phyloP scores from a whole-genome alignment of 495 filamentous ascomycete genomes.

The Corynascus novoguineensis region DNA sequence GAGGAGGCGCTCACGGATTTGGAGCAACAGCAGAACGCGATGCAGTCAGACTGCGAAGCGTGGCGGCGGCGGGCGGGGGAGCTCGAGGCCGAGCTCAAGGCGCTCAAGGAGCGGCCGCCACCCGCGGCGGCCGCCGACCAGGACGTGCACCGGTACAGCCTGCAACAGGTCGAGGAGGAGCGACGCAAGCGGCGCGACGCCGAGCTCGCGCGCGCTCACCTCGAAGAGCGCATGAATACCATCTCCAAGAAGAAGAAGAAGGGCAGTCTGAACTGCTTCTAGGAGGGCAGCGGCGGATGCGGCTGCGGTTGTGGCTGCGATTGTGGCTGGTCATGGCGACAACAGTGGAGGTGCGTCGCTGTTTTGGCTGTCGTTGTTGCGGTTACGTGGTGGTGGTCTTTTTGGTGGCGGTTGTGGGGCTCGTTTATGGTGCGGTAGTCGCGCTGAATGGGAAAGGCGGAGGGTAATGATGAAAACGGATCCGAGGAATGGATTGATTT shows the following conservation, averaged over 20 bases:
- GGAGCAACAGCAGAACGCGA: conserved; percentile 77
- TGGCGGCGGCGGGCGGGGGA: conserved; percentile 78
- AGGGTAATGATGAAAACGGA: neutral
- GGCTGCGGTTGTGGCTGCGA: conserved; percentile 1
- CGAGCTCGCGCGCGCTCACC: conserved; percentile 76
- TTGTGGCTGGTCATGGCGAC: no score
- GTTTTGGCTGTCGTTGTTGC: no score
- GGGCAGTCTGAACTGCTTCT: conserved; percentile 96
- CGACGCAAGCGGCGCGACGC: conserved; percentile 78
- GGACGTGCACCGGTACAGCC: conserved; percentile 65
- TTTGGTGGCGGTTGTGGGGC: neutral
- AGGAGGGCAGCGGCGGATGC: conserved; percentile 23
- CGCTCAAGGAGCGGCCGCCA: conserved; percentile 49
- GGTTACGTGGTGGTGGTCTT: neutral
- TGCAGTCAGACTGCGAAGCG: conserved; percentile 79
- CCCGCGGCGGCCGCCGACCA: no score
- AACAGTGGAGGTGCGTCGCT: no score
- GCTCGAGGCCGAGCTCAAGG: conserved; percentile 72
- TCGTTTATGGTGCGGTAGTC: neutral
- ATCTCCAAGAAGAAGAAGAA: conserved; percentile 94
- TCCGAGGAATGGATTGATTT: neutral
- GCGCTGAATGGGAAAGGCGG: neutral
- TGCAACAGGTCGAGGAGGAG: conserved; percentile 94
- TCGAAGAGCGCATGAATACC: conserved; percentile 92
- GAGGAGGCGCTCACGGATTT: conserved; percentile 94